Conservation (phyloP, 2,329 filamentous ascomycete species). For the Amylocarpus encephaloides region DNA sequence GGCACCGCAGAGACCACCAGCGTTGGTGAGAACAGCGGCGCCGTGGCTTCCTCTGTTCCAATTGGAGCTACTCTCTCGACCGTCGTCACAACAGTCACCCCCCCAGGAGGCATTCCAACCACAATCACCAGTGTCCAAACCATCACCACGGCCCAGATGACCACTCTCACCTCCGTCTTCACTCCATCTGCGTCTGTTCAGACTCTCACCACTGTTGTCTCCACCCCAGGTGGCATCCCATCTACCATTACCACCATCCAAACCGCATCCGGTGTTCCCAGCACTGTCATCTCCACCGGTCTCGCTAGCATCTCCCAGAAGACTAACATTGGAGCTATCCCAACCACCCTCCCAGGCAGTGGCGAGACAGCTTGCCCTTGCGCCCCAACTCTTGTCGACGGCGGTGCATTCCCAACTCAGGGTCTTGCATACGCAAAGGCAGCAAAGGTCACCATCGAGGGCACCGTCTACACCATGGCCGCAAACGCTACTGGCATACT, state of each 20-base stretch:
- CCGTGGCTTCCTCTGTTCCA: not conserved
- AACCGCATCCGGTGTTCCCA: not conserved
- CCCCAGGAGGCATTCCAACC: not conserved
- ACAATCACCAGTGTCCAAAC: not conserved
- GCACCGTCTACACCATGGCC: not conserved
- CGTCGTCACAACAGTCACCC: not conserved
- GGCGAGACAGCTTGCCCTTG: not conserved
- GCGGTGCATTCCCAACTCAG: not conserved
- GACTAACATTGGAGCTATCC: not conserved
- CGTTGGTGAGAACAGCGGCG: not conserved
- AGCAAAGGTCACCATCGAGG: slow-evolving; percentile 3
- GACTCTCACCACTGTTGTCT: not conserved
- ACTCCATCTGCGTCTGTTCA: not conserved
- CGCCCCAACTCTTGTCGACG: not conserved
- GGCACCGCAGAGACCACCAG: not conserved
- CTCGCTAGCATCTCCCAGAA: not conserved
- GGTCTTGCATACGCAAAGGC: not conserved
- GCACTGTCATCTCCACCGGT: not conserved
- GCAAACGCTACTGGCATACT: slow-evolving; percentile 2
- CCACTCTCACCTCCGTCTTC: not conserved
- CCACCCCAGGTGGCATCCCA: not conserved
- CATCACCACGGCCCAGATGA: no score
- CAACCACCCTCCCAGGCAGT: not conserved
- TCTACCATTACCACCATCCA: not conserved
- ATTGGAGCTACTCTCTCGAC: not conserved